Conservation (phyloP, 192 early-diverging fungal genomes). For the Coemansia sp. region DNA sequence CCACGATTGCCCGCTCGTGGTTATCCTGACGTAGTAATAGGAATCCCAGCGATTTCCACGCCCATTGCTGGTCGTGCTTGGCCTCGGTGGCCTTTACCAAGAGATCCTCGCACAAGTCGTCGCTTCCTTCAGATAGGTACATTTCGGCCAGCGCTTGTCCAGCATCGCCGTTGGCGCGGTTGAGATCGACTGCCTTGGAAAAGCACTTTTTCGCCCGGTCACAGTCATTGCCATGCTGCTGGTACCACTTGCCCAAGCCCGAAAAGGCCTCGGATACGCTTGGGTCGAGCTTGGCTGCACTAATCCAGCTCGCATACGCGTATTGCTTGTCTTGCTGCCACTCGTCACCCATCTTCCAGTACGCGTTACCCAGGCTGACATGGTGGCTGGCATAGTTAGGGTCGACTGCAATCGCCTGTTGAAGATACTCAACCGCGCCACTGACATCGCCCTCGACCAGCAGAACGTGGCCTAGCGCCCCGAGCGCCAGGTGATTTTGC, state of each 20-base stretch:
- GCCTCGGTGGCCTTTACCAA: constrained; percentile 31
- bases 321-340: constrained; percentile 64
- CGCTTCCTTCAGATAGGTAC: constrained; percentile 57
- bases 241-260: constrained; percentile 83
- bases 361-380: constrained; percentile 71
- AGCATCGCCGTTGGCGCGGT: constrained; percentile 70
- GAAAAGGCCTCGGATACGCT: constrained; percentile 69
- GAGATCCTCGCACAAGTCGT: constrained; percentile 44
- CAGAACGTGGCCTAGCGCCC: constrained; percentile 72
- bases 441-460: constrained; percentile 59
- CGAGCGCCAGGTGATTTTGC: constrained; percentile 56
- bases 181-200: constrained; percentile 74
- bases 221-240: constrained; percentile 65
- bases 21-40: constrained; percentile 59
- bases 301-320: constrained; percentile 71
- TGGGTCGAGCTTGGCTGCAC: constrained; percentile 73
- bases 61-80: constrained; percentile 68
- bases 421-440: constrained; percentile 61
- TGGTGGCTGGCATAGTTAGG: constrained; percentile 60
- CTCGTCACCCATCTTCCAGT: constrained; percentile 76
- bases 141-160: constrained; percentile 68
- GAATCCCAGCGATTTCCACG: constrained; percentile 81
- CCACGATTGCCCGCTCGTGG: constrained; percentile 62
- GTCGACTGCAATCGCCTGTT: constrained; percentile 59
- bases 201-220: constrained; percentile 82